A percentile compares a stretch with the other conserved stretches of the same genome.
Evolutionary conservation across 2,329 filamentous ascomycete genomes (phyloP).

Genomic region (Nothopassalora personata): DNA sequence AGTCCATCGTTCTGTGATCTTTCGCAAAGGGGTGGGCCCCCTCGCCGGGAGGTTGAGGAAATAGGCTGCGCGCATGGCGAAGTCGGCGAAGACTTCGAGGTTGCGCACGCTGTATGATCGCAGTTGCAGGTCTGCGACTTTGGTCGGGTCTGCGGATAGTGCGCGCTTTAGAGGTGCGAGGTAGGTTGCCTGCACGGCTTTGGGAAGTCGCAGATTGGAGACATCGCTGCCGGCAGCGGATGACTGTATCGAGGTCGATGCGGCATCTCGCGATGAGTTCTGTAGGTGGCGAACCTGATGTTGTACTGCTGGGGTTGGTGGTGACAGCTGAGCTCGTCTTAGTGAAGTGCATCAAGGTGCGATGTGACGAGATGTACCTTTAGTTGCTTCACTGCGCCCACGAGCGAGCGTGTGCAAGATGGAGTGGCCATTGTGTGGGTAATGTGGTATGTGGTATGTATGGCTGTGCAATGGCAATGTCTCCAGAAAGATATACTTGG

Average conservation of each 20-base stretch:
- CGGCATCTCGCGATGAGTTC: slow-evolving; percentile 11
- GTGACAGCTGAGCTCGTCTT: slow-evolving; percentile 19
- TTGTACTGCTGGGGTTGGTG: slow-evolving; percentile 8
- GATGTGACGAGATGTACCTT: slow-evolving; percentile 30
- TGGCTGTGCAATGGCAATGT: not conserved
- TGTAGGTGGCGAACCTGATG: slow-evolving; percentile 19
- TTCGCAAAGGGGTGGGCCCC: slow-evolving; percentile 79
- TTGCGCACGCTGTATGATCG: slow-evolving; percentile 87
- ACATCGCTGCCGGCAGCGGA: slow-evolving; percentile 23
- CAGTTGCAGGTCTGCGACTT: slow-evolving; percentile 84
- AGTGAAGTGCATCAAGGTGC: not conserved
- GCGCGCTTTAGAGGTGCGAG: slow-evolving; percentile 74
- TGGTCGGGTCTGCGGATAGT: slow-evolving; percentile 64
- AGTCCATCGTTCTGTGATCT: slow-evolving; percentile 88
- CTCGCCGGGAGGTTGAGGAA: slow-evolving; percentile 82
- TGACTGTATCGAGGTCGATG: slow-evolving; percentile 4
- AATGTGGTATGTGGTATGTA: not conserved
- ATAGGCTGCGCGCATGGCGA: slow-evolving; percentile 89
- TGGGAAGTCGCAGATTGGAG: slow-evolving; percentile 57
- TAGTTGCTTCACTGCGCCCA: slow-evolving; percentile 40
- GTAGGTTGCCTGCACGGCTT: slow-evolving; percentile 79
- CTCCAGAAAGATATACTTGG: not conserved
- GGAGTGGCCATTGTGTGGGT: slow-evolving; percentile 39
- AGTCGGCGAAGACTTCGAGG: slow-evolving; percentile 90
- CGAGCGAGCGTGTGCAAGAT: slow-evolving; percentile 40